A percentile compares a stretch with the other conserved stretches of the same genome.
Evolutionary conservation across 75 land plant species (phyloP).

Genomic region (Adiantum capillusveneris): DNA sequence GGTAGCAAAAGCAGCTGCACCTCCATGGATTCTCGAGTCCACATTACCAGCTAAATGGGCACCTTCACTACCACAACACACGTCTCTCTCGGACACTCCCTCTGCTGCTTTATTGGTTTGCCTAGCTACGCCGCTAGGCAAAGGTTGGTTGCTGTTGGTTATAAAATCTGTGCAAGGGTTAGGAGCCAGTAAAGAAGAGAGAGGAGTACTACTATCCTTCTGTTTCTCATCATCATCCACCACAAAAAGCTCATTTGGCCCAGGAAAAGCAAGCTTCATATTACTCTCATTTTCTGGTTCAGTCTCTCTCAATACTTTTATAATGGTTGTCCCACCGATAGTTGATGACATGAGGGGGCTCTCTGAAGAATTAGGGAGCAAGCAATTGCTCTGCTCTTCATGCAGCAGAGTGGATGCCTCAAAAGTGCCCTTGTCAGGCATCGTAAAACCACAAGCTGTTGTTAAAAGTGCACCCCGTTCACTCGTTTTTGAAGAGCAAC

Average conservation of each 20-base stretch:
- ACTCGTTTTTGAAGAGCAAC: background rate
- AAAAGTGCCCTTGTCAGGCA: no score
- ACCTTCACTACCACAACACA: no score
- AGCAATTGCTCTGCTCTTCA: background rate
- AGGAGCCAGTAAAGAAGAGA: no score
- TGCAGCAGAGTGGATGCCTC: background rate
- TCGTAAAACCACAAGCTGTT: no score
- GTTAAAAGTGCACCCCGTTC: background rate
- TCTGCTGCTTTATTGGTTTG: no score
- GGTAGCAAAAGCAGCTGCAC: constrained; percentile 17
- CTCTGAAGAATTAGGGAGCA: background rate
- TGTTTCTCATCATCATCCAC: background rate
- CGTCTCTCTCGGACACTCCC: no score
- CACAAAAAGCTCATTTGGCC: background rate
- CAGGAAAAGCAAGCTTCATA: background rate
- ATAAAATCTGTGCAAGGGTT: background rate
- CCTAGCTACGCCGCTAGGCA: no score
- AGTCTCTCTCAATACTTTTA: background rate
- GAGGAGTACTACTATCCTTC: no score
- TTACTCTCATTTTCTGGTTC: background rate
- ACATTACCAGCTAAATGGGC: no score
- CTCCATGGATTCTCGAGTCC: constrained; percentile 27
- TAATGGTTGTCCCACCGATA: constrained; percentile 5
- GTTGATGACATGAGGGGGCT: background rate
- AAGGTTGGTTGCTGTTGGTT: no score